Evolutionary conservation across 2,329 filamentous ascomycete genomes (phyloP).

Genomic region (Trichoderma arundinaceum): DNA sequence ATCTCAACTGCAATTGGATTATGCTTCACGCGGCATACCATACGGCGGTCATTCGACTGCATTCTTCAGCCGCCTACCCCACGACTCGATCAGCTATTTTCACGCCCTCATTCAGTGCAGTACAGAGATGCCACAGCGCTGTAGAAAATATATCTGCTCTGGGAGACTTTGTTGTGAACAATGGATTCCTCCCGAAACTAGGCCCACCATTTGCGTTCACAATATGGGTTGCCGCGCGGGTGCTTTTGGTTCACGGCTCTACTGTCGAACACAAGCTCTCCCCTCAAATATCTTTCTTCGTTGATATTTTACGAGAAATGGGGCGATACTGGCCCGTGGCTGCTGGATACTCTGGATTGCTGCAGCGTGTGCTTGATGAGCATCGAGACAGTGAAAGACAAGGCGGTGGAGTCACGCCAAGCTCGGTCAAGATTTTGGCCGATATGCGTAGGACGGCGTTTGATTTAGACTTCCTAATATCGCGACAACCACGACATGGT

Average conservation of each 20-base stretch:
- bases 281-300: constrained; percentile 79
- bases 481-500: constrained; percentile 70
- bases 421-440: constrained; percentile 82
- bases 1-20: constrained; percentile 81
- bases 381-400: constrained; percentile 78
- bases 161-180: constrained; percentile 76
- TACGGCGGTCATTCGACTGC: constrained; percentile 85
- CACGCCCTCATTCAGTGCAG: constrained; percentile 84
- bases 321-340: constrained; percentile 86
- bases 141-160: constrained; percentile 83
- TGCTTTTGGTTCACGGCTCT: constrained; percentile 87
- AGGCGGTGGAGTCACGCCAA: constrained; percentile 77
- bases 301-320: constrained; percentile 80
- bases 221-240: constrained; percentile 86
- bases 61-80: constrained; percentile 91
- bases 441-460: constrained; percentile 93
- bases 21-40: constrained; percentile 92
- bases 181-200: constrained; percentile 76
- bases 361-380: constrained; percentile 85
- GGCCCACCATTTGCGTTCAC: constrained; percentile 92
- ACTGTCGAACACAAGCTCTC: constrained; percentile 85
- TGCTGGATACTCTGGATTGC: constrained; percentile 76
- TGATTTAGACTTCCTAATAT: constrained; percentile 88
- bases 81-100: constrained; percentile 88
- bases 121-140: constrained; percentile 79